These are phyloP conservation scores for Pythium dissimile DNA, from an alignment of 352 stramenopile genomes.

Conservation along the genomic window DNA sequence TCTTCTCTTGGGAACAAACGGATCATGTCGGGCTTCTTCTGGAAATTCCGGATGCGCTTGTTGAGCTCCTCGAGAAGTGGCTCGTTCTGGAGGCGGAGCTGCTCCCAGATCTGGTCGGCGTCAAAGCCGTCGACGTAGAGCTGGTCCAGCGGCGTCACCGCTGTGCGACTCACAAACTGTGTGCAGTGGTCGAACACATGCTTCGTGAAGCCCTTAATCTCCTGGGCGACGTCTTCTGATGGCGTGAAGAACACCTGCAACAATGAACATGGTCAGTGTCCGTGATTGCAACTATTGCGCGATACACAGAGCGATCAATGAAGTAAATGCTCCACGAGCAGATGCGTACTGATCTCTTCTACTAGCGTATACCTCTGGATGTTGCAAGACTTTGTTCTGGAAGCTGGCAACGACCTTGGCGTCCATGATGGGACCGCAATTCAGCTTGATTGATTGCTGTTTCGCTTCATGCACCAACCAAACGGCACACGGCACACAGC, in stretches of 20 bases:
- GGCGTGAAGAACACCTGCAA: constrained; percentile 73
- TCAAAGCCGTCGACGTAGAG: constrained; percentile 84
- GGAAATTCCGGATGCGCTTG: constrained; percentile 66
- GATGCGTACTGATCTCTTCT: not conserved
- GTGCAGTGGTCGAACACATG: constrained; percentile 75
- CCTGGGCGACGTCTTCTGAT: constrained; percentile 51
- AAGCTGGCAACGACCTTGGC: constrained; percentile 52
- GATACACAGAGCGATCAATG: not conserved
- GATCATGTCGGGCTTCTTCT: constrained; percentile 56
- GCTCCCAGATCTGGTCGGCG: constrained; percentile 83
- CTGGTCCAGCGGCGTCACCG: constrained; percentile 54
- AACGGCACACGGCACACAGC: constrained; percentile 15
- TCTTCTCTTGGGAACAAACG: constrained; percentile 57
- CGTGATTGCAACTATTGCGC: not conserved
- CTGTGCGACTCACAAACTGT: constrained; percentile 47
- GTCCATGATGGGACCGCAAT: constrained; percentile 40
- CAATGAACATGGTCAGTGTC: not conserved
- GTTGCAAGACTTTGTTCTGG: constrained; percentile 59
- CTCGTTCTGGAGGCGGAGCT: constrained; percentile 78
- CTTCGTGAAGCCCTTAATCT: constrained; percentile 78
- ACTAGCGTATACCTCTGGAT: constrained; percentile 51
- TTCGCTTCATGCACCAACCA: constrained; percentile 26
- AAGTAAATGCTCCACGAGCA: not conserved
- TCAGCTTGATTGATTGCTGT: constrained; percentile 17
- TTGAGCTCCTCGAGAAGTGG: constrained; percentile 63